Conservation (phyloP, 2,329 filamentous ascomycete genomes). For the Bertia moriformis region DNA sequence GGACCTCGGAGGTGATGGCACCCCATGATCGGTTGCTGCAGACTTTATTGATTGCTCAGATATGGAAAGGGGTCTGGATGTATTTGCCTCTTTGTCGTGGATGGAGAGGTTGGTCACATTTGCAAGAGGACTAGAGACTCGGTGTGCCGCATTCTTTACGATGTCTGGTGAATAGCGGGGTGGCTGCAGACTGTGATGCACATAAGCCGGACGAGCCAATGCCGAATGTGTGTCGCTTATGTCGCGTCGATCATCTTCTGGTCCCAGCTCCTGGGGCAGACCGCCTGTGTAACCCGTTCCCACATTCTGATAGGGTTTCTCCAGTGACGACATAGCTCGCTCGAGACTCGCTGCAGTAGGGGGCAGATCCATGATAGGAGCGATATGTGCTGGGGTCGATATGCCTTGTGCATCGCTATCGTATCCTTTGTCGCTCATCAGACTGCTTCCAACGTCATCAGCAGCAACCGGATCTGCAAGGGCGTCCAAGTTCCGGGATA, state of each 20-base stretch:
- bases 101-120: not conserved
- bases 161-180: too few relatives aligned
- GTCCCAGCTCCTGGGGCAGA: too few relatives aligned
- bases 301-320: not conserved
- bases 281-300: too few relatives aligned
- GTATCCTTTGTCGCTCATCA: slow-evolving; percentile 20
- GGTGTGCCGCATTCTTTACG: too few relatives aligned
- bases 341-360: slow-evolving; percentile 3
- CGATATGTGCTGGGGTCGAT: slow-evolving; percentile 13
- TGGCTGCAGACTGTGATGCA: not conserved
- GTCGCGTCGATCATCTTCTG: too few relatives aligned
- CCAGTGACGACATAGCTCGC: not conserved
- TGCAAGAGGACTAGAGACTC: not conserved
- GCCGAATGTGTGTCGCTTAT: too few relatives aligned
- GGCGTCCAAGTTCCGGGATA: slow-evolving; percentile 6
- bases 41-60: too few relatives aligned
- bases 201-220: too few relatives aligned
- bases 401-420: slow-evolving; percentile 24
- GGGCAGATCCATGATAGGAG: slow-evolving; percentile 7
- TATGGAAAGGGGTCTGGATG: too few relatives aligned
- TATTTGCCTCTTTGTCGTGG: too few relatives aligned
- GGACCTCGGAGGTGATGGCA: not conserved
- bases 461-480: slow-evolving; percentile 4
- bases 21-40: not conserved
- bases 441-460: slow-evolving; percentile 13